Base-by-base conservation (phyloP, 352 stramenopile genomes). In the Globisporangium perplexum region DNA sequence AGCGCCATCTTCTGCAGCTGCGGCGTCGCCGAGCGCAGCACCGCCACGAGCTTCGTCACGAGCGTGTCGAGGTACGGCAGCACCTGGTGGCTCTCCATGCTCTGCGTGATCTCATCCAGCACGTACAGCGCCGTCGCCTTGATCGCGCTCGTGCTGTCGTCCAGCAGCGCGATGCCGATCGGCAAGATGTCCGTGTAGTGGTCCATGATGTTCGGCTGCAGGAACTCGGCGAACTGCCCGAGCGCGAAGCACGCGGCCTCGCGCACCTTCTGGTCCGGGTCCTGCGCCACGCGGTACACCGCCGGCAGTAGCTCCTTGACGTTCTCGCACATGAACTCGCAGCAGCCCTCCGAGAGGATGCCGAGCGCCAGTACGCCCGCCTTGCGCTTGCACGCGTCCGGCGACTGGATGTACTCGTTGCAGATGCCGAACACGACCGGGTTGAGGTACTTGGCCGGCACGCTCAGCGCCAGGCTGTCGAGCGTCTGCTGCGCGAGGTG, bases 31-130 rank as follows among this genome's bases (percentile, higher is more conserved):
- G 71, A 80, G 64, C 96, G 90, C 15, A 98, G 76, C 63, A 98
- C 95, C 36, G 63, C 70, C 22, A 98, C 91, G 3, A 99, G 80
- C 71, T 98, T 98, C n/a, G 74, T 88, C 47, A 99, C 93, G 8
- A 99, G 75, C 31, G 90, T 90, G 62, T 98, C 89, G 0, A 99
- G 75, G 67, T 98, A 93, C 22, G 96, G 96, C 48, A 93, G 68
- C 33, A 99, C 88, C 55, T 97, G 92, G 47, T 98, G 77, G 31
- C 85, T 95, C 58, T 98, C 93, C 80, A 99, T 95, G 61, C 89
- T 95, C 82, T 99, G 96, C 54, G 96, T 98, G 69, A 99, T 99
- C 74, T 98, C 98, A 74, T 99, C 97, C 43, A 99, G 80, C 14
- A 99, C 96, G 65, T 99, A 99, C 59, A 98, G 95, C 39, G 90